Percentiles rank a stretch among this genome's conserved stretches.
Conservation (phyloP, 1,139 yeast genomes). For the Lodderomyces pseudojiufengensis region DNA sequence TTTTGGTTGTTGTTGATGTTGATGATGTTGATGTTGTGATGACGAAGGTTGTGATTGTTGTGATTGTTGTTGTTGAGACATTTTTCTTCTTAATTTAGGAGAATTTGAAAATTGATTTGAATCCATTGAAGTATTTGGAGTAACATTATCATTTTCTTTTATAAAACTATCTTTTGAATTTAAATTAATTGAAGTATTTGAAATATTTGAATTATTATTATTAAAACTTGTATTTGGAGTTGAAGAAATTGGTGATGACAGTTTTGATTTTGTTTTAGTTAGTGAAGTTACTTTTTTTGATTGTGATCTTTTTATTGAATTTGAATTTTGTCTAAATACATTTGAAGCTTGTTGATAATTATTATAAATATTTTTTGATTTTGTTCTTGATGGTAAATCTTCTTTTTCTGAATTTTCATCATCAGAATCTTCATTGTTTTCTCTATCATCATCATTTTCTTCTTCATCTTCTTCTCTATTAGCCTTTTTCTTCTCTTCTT, state of each 20-base stretch:
- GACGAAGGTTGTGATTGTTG: neutral
- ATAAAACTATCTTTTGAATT: too few species aligned
- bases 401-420: slow-evolving; percentile 6
- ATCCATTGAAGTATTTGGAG: slow-evolving; percentile 8
- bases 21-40: neutral
- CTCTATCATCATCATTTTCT: neutral
- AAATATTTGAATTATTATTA: slow-evolving; percentile 1
- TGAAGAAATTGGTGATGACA: neutral
- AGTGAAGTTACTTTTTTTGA: too few species aligned
- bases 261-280: neutral
- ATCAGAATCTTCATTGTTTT: neutral
- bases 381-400: slow-evolving; percentile 15
- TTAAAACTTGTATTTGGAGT: too few species aligned
- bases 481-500: slow-evolving; percentile 13
- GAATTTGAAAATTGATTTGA: slow-evolving; percentile 1
- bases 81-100: neutral
- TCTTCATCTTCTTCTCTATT: slow-evolving; percentile 6
- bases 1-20: neutral
- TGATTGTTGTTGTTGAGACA: neutral
- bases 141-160: neutral
- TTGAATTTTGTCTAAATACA: slow-evolving; percentile 3
- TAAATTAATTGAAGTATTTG: neutral
- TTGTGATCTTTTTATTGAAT: neutral
- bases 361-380: slow-evolving; percentile 19
- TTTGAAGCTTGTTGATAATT: slow-evolving; percentile 18